phyloP scores from a whole-genome alignment of 257 asterid genomes.

The Penstemon davidsonii region DNA sequence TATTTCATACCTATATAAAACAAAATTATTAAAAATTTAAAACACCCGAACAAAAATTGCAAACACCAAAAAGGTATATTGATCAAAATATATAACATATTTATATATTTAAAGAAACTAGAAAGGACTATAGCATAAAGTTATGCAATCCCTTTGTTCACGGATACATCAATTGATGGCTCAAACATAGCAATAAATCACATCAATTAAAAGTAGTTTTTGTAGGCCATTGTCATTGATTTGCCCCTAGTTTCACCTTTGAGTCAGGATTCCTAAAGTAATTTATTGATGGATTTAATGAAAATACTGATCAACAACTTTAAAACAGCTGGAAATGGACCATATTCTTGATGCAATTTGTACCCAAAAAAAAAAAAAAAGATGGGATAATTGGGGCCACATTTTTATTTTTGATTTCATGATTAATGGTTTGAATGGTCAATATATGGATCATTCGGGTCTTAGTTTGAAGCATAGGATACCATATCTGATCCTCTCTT shows the following conservation, averaged over 20 bases:
- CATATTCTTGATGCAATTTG: slow-evolving; percentile 27
- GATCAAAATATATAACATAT: not conserved
- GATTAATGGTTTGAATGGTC: slow-evolving; percentile 37
- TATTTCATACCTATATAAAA: too few species aligned
- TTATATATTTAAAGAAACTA: not conserved
- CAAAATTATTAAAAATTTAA: too few species aligned
- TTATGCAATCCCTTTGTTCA: not conserved
- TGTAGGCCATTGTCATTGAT: slow-evolving; percentile 26
- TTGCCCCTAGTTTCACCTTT: slow-evolving; percentile 12
- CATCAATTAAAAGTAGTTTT: slow-evolving; percentile 64
- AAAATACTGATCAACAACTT: slow-evolving; percentile 28
- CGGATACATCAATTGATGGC: slow-evolving; percentile 30
- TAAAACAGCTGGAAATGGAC: slow-evolving; percentile 37
- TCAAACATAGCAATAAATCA: slow-evolving; percentile 59
- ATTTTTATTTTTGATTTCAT: not conserved
- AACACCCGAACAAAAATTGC: not conserved
- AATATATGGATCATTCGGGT: slow-evolving; percentile 67
- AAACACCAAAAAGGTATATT: not conserved
- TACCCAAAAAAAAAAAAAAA: not conserved
- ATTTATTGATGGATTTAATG: slow-evolving; percentile 39
- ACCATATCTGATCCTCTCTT: slow-evolving; percentile 45
- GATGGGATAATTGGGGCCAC: not conserved
- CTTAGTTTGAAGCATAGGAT: slow-evolving; percentile 69
- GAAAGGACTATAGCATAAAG: not conserved
- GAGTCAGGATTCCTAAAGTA: slow-evolving; percentile 26